Evolutionary conservation across 371 early-diverging fungal genomes (phyloP).

Genomic region (Mucor velutinosus): DNA sequence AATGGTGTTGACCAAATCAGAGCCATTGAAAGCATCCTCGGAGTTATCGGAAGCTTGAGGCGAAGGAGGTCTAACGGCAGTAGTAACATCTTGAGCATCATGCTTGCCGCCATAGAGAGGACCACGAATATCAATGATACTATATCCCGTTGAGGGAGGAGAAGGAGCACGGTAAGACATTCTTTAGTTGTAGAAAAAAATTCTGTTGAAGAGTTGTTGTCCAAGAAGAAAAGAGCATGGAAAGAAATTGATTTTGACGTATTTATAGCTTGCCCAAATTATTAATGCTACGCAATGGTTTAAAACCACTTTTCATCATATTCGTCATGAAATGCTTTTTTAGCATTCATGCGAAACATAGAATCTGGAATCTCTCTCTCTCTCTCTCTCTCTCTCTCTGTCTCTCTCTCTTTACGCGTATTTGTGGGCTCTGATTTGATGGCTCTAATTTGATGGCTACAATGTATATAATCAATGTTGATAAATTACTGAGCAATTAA

Average conservation of each 20-base stretch:
- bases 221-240: not conserved
- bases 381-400: too few species aligned
- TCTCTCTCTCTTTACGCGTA: not conserved
- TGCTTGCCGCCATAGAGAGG: not conserved
- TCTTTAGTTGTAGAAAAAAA: not conserved
- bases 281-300: conserved; percentile 2
- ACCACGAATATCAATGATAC: conserved; percentile 42
- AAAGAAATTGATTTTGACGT: not conserved
- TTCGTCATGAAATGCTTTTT: not conserved
- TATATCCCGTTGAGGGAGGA: conserved; percentile 37
- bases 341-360: not conserved
- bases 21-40: conserved; percentile 44
- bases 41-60: conserved; percentile 31
- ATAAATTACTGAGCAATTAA: not conserved
- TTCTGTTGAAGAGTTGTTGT: conserved; percentile 26
- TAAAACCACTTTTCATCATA: not conserved
- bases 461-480: not conserved
- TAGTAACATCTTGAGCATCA: not conserved
- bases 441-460: not conserved
- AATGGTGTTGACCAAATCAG: conserved; percentile 51
- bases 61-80: conserved; percentile 26
- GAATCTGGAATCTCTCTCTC: not conserved
- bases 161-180: conserved; percentile 25
- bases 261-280: not conserved
- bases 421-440: not conserved